Conservation (phyloP, 495 filamentous ascomycete genomes). For the Talaromyces ruber region DNA sequence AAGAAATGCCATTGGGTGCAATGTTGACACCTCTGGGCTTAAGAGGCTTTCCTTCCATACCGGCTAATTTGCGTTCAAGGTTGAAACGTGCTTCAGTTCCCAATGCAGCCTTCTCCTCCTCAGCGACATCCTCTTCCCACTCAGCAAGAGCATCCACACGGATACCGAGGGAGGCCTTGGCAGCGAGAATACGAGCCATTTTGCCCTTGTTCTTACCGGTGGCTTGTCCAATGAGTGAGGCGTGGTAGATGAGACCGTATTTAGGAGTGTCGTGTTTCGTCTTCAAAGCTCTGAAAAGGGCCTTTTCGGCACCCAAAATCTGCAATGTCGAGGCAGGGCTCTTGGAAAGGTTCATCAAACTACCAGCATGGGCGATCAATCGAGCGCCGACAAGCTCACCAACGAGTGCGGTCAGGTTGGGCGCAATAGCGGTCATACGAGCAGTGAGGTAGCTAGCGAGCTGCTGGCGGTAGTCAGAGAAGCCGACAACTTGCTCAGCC, state of each 20-base stretch:
- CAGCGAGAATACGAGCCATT: constrained; percentile 90
- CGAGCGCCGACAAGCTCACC: constrained; percentile 92
- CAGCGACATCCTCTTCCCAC: constrained; percentile 67
- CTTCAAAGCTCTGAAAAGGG: constrained; percentile 94
- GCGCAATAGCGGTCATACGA: constrained; percentile 94
- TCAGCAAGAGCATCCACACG: constrained; percentile 88
- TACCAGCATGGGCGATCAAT: constrained; percentile 92
- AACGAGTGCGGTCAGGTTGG: constrained; percentile 89
- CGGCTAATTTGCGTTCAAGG: constrained; percentile 78
- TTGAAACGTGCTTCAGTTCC: constrained; percentile 66
- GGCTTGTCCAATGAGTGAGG: constrained; percentile 91
- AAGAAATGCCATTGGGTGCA: constrained; percentile 55
- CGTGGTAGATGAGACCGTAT: constrained; percentile 98
- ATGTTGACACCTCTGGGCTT: constrained; percentile 66
- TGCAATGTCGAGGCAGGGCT: constrained; percentile 92
- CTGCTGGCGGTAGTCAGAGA: constrained; percentile 81
- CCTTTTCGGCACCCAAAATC: constrained; percentile 97
- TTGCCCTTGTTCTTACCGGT: constrained; percentile 98
- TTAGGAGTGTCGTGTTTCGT: constrained; percentile 99
- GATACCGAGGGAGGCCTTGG: constrained; percentile 85
- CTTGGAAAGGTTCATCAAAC: constrained; percentile 93
- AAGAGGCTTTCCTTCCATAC: constrained; percentile 85
- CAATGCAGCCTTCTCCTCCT: constrained; percentile 75
- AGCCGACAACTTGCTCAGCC: constrained; percentile 85
- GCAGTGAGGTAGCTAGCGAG: constrained; percentile 82